These are phyloP conservation scores for Nicotiana obtusifolia DNA, from an alignment of 257 asterid species.

Conservation along the genomic window DNA sequence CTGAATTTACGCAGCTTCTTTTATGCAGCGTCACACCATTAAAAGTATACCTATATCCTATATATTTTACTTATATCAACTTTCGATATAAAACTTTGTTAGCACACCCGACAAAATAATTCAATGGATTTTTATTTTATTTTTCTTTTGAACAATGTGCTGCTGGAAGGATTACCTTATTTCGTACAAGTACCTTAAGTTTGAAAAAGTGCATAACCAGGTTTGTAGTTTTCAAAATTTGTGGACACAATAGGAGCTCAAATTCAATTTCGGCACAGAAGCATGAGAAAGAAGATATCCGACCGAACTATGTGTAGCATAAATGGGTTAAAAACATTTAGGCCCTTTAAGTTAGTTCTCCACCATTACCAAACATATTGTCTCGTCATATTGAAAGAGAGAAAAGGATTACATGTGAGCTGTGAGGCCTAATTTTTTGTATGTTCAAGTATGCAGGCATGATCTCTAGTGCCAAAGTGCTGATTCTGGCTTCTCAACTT, in stretches of 20 bases:
- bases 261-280: not conserved
- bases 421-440: not conserved
- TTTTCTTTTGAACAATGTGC: too few species aligned
- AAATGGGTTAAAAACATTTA: not conserved
- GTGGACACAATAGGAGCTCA: not conserved
- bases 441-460: not conserved
- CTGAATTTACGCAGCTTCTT: too few species aligned
- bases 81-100: too few species aligned
- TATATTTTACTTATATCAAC: too few species aligned
- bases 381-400: slow-evolving; percentile 11
- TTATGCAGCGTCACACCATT: too few species aligned
- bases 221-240: not conserved
- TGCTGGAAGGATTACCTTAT: not conserved
- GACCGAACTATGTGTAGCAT: not conserved
- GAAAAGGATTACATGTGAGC: slow-evolving; percentile 7
- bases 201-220: not conserved
- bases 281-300: not conserved
- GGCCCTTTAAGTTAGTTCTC: not conserved
- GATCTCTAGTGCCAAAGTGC: not conserved
- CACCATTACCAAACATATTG: not conserved
- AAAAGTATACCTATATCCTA: too few species aligned
- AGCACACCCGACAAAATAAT: too few species aligned
- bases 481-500: not conserved
- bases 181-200: not conserved
- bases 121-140: too few species aligned